Conservation (phyloP, 108 stramenopile species). For the Phaeodactylum tricornutum region DNA sequence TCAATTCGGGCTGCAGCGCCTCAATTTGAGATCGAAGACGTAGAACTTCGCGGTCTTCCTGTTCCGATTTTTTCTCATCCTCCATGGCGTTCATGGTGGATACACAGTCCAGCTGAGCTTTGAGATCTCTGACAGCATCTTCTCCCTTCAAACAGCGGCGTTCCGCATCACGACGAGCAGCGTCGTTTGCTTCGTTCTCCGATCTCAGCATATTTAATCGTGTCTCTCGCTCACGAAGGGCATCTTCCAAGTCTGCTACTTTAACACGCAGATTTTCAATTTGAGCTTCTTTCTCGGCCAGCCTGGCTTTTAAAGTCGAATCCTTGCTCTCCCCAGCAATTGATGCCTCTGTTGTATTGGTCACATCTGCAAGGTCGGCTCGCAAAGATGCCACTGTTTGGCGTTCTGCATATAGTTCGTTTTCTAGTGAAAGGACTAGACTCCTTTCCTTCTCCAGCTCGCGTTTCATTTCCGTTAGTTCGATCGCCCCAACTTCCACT, state of each 20-base stretch:
- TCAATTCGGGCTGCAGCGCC: background rate
- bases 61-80: background rate
- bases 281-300: background rate
- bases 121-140: background rate
- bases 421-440: background rate
- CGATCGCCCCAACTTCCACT: background rate
- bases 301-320: too few species aligned
- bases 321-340: too few species aligned
- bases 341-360: background rate
- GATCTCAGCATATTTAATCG: background rate
- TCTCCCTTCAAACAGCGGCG: background rate
- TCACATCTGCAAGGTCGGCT: background rate
- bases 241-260: background rate
- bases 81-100: too few species aligned
- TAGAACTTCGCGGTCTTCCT: background rate
- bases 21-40: background rate
- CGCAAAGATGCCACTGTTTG: background rate
- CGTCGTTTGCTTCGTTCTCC: background rate
- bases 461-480: background rate
- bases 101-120: background rate
- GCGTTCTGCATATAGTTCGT: background rate
- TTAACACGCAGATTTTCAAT: background rate
- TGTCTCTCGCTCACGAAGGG: background rate
- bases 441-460: background rate
- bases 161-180: too few species aligned